Evolutionary conservation across 257 asterid species (phyloP), one percentile per base, ranked within the genome.

Genomic region (Jasminum sambac): DNA sequence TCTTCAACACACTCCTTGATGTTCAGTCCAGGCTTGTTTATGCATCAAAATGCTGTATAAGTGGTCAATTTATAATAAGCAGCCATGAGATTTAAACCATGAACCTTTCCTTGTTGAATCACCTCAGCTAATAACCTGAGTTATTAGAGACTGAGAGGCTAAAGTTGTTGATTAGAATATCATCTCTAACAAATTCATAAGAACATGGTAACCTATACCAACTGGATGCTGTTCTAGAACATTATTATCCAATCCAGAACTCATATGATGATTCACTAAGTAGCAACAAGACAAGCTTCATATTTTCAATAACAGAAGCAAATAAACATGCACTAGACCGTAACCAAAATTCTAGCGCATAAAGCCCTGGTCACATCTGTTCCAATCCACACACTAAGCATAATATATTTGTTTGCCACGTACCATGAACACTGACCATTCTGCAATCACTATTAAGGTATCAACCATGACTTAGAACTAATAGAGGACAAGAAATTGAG

Each of bases 361-460:
- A 19, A 11, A 23, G 34, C 16, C 62, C 36, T 55, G 7, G 34
- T 5, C 62, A 52, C 5, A 52, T 52, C 61, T 4, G 16, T 21
- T 55, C 34, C 58, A 9, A 55, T 1, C 30, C 16, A 21, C 30
- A 21, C 6, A 6, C 16, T 21, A 23, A 23, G 16, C 62, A 19
- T 23, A 21, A 55, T 17, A 23, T 67, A 9, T 74, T 37, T 37
- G 11, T 63, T 61, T 74, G 60, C 57, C 52, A 30, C 50, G 38
- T 21, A 41, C 43, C 6, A 40, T 12, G 23, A 46, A 11, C 21
- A 12, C 17, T n/a, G 26, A 38, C 44, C 21, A 52, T 34, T 19
- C 30, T 34, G 25, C 7, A 63, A 50, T 55, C n/a, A 55, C 26
- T 21, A 23, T 11, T 26, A 42, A 2, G 38, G 26, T 58, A 5